Conservation (phyloP, 768 basidiomycete genomes). For the Tricholoma sp. region DNA sequence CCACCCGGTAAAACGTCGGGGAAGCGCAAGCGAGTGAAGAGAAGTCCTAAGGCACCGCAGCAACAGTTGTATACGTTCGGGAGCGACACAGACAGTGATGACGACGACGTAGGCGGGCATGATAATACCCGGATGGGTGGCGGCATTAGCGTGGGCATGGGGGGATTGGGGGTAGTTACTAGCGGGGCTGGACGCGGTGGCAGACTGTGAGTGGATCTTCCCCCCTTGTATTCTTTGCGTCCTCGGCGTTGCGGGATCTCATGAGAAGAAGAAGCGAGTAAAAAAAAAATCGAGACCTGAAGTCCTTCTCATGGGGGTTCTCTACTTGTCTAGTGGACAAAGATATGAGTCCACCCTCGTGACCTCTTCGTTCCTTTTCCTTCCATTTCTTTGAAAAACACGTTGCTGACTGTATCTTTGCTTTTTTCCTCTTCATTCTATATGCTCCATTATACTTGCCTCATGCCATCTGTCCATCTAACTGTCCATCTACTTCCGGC, state of each 20-base stretch:
- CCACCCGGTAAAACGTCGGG: constrained; percentile 8
- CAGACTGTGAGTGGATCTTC: constrained; percentile 32
- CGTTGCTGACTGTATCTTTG: constrained; percentile 10
- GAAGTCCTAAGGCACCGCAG: constrained; percentile 7
- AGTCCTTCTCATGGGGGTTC: no score
- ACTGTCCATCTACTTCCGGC: neutral
- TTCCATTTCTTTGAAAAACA: neutral
- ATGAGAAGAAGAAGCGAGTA: neutral
- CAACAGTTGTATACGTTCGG: constrained; percentile 13
- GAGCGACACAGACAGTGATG: constrained; percentile 37
- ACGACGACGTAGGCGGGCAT: constrained; percentile 28
- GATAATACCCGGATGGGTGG: constrained; percentile 18
- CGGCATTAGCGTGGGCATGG: constrained; percentile 43
- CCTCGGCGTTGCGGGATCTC: neutral
- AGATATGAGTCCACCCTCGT: neutral
- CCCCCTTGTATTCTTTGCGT: neutral
- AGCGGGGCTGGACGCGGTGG: constrained; percentile 23
- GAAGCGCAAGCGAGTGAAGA: constrained; percentile 23
- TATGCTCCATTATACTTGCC: constrained; percentile 3
- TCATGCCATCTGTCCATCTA: neutral
- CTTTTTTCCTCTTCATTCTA: neutral
- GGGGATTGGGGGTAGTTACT: constrained; percentile 33
- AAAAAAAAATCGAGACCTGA: neutral
- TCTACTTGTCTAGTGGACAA: neutral
- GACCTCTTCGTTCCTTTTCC: neutral